Conservation (phyloP, 2,329 filamentous ascomycete species). For the Curvularia eragrostidis region DNA sequence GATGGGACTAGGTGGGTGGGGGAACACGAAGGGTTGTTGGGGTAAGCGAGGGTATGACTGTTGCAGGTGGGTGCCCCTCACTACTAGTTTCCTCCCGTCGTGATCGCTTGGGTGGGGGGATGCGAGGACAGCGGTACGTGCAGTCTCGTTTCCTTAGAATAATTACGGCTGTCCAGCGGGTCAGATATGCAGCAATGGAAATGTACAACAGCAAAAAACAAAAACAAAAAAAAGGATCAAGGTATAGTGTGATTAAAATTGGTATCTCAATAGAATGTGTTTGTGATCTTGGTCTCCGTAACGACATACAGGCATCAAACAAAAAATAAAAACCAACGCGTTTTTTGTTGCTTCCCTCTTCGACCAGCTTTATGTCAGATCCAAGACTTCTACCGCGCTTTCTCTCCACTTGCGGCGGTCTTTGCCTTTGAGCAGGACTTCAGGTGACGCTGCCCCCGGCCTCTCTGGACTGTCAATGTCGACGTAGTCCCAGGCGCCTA, state of each 20-base stretch:
- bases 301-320: background rate
- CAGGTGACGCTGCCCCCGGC: background rate
- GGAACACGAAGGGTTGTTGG: background rate
- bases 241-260: background rate
- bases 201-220: background rate
- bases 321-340: background rate
- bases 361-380: conserved; percentile 31
- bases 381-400: conserved; percentile 47
- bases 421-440: conserved; percentile 27
- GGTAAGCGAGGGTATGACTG: background rate
- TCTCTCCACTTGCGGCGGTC: conserved; percentile 44
- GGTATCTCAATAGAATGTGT: background rate
- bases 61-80: background rate
- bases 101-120: background rate
- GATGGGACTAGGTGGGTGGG: background rate
- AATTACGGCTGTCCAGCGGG: background rate
- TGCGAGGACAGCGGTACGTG: too few species aligned
- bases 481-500: conserved; percentile 42
- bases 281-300: background rate
- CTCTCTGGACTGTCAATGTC: conserved; percentile 33
- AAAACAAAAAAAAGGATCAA: background rate
- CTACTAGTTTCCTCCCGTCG: background rate
- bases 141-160: too few species aligned
- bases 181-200: background rate
- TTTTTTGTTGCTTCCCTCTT: background rate